A percentile compares a stretch with the other conserved stretches of the same genome.
Evolutionary conservation across 2,329 filamentous ascomycete species (phyloP).

Genomic region (Passalora sequoiae): DNA sequence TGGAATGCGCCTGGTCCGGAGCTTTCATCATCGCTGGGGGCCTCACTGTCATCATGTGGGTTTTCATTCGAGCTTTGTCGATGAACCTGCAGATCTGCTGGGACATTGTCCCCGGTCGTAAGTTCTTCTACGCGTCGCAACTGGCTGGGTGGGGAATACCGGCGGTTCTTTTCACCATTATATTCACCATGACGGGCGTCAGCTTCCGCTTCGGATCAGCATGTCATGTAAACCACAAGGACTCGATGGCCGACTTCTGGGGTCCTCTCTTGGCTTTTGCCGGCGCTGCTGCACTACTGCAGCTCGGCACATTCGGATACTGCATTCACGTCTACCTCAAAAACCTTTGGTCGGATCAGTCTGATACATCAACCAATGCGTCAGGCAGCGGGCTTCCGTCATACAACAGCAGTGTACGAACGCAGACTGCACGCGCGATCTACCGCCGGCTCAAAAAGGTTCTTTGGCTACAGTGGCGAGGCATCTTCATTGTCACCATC

Average conservation of each 20-base stretch:
- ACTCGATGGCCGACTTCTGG: slow-evolving; percentile 84
- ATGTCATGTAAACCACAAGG: slow-evolving; percentile 88
- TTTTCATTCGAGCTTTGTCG: slow-evolving; percentile 81
- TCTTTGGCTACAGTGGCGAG: slow-evolving; percentile 88
- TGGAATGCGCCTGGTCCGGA: slow-evolving; percentile 82
- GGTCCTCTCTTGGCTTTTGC: slow-evolving; percentile 78
- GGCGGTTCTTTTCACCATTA: slow-evolving; percentile 66
- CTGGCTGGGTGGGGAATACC: slow-evolving; percentile 79
- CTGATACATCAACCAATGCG: slow-evolving; percentile 55
- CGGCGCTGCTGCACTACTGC: slow-evolving; percentile 68
- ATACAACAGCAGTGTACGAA: slow-evolving; percentile 69
- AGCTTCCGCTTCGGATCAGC: slow-evolving; percentile 89
- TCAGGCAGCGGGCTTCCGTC: slow-evolving; percentile 56
- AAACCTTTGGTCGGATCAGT: slow-evolving; percentile 65
- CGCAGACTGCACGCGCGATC: slow-evolving; percentile 78
- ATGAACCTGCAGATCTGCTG: slow-evolving; percentile 94
- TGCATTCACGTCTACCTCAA: slow-evolving; percentile 92
- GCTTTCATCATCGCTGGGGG: slow-evolving; percentile 81
- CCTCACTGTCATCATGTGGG: slow-evolving; percentile 79
- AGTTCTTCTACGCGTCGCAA: slow-evolving; percentile 84
- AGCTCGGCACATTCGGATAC: slow-evolving; percentile 77
- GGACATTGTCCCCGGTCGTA: slow-evolving; percentile 82
- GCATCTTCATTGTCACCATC: slow-evolving; percentile 81
- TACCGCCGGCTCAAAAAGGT: slow-evolving; percentile 83
- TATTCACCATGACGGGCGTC: slow-evolving; percentile 79